Evolutionary conservation across 1,139 yeast species (phyloP), one percentile per base, ranked within the genome.

Genomic region (Candida anutae): DNA sequence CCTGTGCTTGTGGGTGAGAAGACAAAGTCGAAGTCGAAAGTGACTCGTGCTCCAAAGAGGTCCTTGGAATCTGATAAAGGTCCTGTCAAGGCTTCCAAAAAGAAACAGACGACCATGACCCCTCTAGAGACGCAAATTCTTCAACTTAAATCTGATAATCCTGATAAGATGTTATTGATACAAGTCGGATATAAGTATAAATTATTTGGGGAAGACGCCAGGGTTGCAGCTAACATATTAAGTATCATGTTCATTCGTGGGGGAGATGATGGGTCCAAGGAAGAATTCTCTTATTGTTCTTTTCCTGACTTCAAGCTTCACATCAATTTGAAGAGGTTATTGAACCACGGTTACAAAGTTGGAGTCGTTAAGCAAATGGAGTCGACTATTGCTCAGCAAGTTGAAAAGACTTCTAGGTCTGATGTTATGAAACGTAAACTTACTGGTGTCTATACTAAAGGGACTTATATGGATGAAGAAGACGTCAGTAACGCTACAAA

Each of bases 131-230:
- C 69, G 34, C 97, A 88, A 48, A 76, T 77, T 33, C 56, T 76
- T 15, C 77, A 74, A 4, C 55, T 90, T 28, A 85, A 85, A 42
- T 43, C 53, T 4, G 48, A 55, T 2, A 60, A 88, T 46, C 48
- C 52, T 27, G 94, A 84, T 37, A 81, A 83, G 26, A 42, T 90
- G 2, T 58, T 90, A 5, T 76, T 90, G 0, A 67, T 90, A 15
- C 93, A 90, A 47, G 93, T 83, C 6, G 98, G 98, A 0, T 90
- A 90, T 55, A 85, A 85, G 51, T 90, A 77, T 56, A 82, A 82
- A 45, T 77, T 87, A 34, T 85, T 75, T 48, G 95, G 94, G 0
- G 69, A 75, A 30, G 96, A 88, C 55, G 97, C 97, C 0, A 62
- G 58, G 12, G 60, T 59, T 3, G 95, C 79, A 0, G 68, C 94